Base-by-base conservation (phyloP, 106 monocot genomes). In the Allium sativum region DNA sequence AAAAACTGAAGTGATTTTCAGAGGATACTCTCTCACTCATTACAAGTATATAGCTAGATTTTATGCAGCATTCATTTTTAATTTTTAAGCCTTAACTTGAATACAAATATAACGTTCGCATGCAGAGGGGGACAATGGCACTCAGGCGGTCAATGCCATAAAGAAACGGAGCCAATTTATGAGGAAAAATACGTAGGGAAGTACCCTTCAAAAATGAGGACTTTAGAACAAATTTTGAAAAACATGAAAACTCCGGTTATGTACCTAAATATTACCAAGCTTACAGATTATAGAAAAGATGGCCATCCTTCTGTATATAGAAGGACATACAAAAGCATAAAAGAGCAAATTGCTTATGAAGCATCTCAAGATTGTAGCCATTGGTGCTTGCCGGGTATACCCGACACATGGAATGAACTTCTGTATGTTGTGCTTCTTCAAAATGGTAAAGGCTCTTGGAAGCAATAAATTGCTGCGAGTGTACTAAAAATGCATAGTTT, bases 331-430 rank as follows among this genome's bases (percentile, higher is more conserved):
- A 62, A 70, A 0, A 64, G 77, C 3, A 43, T 65, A 10, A 64
- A 72, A 59, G 87, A 90, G 55, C 81, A 63, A 40, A 69, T 78
- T n/a, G 64, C 54, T 43, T 73, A 77, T n/a, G 84, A 80, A 79
- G 74, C 20, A 56, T 55, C 67, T 43, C 95, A 96, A 57, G 95
- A 96, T 70, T 91, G 95, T 74, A 96, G 95, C 77, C 95, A 96
- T 62, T 96, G 95, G 95, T 96, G 95, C 75, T 67, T 96, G 73
- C 95, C 95, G 9, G 95, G 95, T 7, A 56, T 96, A 55, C 95
- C 94, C 5, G 94, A 76, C 76, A 81, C 87, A 40, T 92, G 92
- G 92, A 92, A 92, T 16, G 82, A 93, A 55, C 74, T 92, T 43
- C 84, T 92, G 40, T 92, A 87, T 60, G 92, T 74, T 12, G 79